Conservation (phyloP, 2,329 filamentous ascomycete species). For the Sporothrix luriei region DNA sequence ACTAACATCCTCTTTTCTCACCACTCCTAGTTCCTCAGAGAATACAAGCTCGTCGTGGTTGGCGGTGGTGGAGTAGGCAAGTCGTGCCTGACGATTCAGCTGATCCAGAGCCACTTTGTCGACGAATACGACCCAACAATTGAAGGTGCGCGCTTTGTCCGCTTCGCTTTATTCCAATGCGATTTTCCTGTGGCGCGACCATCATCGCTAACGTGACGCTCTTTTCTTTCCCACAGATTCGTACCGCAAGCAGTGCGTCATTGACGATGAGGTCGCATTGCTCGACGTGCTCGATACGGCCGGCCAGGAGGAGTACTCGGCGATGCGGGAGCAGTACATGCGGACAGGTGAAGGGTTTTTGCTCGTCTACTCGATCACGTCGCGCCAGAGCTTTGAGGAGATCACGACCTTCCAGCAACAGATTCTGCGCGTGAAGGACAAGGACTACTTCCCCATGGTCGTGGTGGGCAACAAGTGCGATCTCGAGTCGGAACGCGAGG, state of each 20-base stretch:
- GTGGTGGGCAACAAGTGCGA: constrained; percentile 99
- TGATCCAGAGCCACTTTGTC: constrained; percentile 95
- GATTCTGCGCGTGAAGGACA: constrained; percentile 97
- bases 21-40: constrained; percentile 70
- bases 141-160: constrained; percentile 66
- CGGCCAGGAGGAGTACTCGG: constrained; percentile 98
- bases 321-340: constrained; percentile 99
- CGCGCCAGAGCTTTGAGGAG: constrained; percentile 95
- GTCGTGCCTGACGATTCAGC: constrained; percentile 97
- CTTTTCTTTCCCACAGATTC: constrained; percentile 67
- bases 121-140: constrained; percentile 99
- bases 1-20: constrained; percentile 4
- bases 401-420: constrained; percentile 99
- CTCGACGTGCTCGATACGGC: constrained; percentile 98
- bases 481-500: constrained; percentile 88
- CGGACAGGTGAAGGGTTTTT: constrained; percentile 97
- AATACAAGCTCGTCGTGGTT: constrained; percentile 96
- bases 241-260: constrained; percentile 99
- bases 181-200: background rate
- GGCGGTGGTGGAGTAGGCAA: constrained; percentile 98
- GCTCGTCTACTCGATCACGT: constrained; percentile 97
- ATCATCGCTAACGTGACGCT: constrained; percentile 32
- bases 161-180: background rate
- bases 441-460: constrained; percentile 99
- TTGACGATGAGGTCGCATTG: constrained; percentile 96